Conservation (phyloP, 345 rosid genomes). For the Eucalyptus melliodora region DNA sequence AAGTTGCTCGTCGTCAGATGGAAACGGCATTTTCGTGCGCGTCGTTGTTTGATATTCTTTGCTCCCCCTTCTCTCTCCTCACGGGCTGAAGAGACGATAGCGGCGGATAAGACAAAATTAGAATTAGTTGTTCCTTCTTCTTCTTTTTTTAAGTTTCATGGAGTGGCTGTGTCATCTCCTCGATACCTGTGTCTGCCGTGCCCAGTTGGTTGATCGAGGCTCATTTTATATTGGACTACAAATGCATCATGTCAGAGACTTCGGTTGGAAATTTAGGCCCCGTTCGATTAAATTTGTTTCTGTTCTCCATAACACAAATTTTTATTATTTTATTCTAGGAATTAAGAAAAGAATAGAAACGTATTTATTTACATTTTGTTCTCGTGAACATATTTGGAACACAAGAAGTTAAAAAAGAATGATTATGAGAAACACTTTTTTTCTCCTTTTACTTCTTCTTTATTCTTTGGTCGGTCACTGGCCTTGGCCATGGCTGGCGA, state of each 20-base stretch:
- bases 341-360: no score
- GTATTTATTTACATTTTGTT: no score
- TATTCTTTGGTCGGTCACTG: no score
- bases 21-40: background rate
- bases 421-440: no score
- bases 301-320: rapidly evolving
- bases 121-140: background rate
- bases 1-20: background rate
- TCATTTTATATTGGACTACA: background rate
- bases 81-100: background rate
- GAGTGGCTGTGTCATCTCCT: background rate
- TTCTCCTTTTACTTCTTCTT: no score
- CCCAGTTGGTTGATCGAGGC: background rate
- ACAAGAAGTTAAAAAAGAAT: rapidly evolving
- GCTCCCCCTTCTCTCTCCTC: background rate
- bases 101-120: background rate
- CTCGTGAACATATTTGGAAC: no score
- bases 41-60: background rate
- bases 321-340: no score
- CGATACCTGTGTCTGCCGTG: background rate
- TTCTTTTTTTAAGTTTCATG: background rate
- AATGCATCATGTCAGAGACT: no score
- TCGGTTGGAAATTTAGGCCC: no score
- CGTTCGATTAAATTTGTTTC: rapidly evolving
- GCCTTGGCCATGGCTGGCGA: no score